Base-by-base conservation (phyloP, 805 yeast species). In the Saccharomycopsis fibuligera region DNA sequence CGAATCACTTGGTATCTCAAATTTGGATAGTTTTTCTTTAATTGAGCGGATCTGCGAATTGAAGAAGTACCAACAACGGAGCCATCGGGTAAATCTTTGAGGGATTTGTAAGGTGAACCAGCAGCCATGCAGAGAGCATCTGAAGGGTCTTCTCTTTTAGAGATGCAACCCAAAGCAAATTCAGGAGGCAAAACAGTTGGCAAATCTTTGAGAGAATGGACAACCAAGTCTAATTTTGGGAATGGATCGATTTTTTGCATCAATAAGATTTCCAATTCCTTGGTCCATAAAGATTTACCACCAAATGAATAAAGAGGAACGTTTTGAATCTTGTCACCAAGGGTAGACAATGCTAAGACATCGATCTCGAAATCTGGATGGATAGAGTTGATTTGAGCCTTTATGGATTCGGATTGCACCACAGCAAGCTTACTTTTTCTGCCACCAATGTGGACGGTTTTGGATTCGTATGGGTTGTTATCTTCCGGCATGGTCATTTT, bases 281-380 rank as follows among this genome's bases (percentile, higher is more conserved):
- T 86, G 2, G 99, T 93, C 99, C 99, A 93, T 22, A 93, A 65
- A 0, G 96, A 80, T 64, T 93, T 93, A 23, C 99, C 99, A 38
- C 97, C 98, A 67, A 93, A 93, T 3, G 96, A 78, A 65, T 91
- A 93, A 44, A 93, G 71, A 5, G 99, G 96, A 62, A 79, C 82
- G 60, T 74, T 76, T 61, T 81, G 93, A 27, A 85, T 82, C 61
- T 86, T 84, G 68, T 93, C 99, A 23, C 98, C 99, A 31, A 93
- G 70, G 1, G 99, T 91, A 46, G 83, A 75, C 35, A 87, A 73
- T 3, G 96, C 90, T 10, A 86, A 66, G 21, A 93, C 82, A 24
- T 89, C 81, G 61, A 90, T 83, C n/a, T 73, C 64, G 46, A 81
- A 67, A 24, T 81, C 73, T 10, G 93, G 89, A 61, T 79, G 83